These are phyloP conservation scores for Solanum bukasovii DNA, from an alignment of 257 asterid species.

Conservation along the genomic window DNA sequence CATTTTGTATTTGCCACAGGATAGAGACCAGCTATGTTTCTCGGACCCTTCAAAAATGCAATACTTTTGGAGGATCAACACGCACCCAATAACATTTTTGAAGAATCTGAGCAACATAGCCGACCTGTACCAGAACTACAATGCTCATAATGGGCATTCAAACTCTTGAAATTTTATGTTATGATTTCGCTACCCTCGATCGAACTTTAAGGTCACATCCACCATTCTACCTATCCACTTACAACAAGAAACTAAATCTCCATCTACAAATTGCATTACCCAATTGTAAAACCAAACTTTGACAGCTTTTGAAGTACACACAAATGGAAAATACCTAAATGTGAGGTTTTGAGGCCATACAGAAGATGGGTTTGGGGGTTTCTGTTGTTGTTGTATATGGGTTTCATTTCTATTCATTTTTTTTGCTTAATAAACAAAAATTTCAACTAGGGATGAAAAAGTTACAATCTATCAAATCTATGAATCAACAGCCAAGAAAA, in stretches of 20 bases:
- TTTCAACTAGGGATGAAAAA: background rate
- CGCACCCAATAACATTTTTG: background rate
- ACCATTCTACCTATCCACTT: background rate
- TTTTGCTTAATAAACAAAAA: background rate
- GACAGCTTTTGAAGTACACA: background rate
- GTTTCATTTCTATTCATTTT: background rate
- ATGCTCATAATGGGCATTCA: background rate
- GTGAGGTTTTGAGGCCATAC: background rate
- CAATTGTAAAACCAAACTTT: background rate
- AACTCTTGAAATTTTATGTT: background rate
- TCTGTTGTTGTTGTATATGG: background rate
- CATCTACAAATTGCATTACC: background rate
- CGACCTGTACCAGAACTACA: background rate
- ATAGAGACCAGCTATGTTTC: background rate
- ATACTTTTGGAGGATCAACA: background rate
- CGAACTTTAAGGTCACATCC: background rate
- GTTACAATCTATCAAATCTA: background rate
- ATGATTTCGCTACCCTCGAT: background rate
- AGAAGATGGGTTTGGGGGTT: background rate
- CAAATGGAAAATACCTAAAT: background rate
- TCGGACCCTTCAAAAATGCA: background rate
- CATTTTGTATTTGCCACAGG: background rate
- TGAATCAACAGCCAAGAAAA: background rate
- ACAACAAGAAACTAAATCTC: background rate
- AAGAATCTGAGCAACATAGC: background rate